phyloP scores from a whole-genome alignment of 257 asterid species.

The Salvia hispanica region DNA sequence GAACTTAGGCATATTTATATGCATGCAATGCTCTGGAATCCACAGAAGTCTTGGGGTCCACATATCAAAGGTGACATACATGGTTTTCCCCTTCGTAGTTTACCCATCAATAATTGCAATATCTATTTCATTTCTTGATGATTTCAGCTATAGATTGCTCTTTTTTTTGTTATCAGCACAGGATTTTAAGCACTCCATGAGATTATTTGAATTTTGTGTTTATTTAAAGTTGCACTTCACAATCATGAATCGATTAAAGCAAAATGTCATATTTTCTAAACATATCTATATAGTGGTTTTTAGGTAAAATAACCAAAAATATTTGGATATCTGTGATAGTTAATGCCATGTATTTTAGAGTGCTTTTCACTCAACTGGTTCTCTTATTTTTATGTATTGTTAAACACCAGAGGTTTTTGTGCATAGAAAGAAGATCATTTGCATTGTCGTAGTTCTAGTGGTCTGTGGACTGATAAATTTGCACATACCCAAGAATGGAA shows the following conservation, averaged over 20 bases:
- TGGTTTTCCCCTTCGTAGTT: constrained; percentile 16
- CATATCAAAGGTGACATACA: constrained; percentile 83
- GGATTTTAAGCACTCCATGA: constrained; percentile 15
- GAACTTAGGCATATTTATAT: constrained; percentile 92
- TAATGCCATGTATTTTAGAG: constrained; percentile 3
- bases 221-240: not conserved
- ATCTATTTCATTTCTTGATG: constrained; percentile 3
- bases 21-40: constrained; percentile 99
- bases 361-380: no score
- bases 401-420: not conserved
- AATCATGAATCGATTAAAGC: not conserved
- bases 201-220: constrained; percentile 13
- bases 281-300: no score
- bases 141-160: not conserved
- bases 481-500: constrained; percentile 3
- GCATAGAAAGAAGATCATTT: constrained; percentile 1
- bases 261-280: no score
- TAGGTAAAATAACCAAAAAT: no score
- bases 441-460: not conserved
- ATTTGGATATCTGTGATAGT: not conserved
- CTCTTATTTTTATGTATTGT: no score
- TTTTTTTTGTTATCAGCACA: not conserved
- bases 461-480: not conserved
- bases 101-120: not conserved
- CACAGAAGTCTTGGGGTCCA: constrained; percentile 99